Conservation (phyloP, 257 asterid genomes). For the Petunia secreta region DNA sequence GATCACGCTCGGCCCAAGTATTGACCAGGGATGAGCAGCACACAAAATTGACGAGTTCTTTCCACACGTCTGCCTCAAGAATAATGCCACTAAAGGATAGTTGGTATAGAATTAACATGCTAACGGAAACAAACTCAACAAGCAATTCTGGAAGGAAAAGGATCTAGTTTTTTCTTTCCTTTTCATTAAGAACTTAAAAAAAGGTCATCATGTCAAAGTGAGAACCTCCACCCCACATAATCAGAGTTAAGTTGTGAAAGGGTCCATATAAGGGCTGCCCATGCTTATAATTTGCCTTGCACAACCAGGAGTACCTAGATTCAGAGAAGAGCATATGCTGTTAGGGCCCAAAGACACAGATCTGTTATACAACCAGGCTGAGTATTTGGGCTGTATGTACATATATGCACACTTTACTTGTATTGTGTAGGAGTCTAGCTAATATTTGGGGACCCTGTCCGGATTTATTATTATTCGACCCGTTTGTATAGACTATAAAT, state of each 20-base stretch:
- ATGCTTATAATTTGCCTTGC: constrained; percentile 9
- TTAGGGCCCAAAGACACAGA: no score
- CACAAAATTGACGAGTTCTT: neutral
- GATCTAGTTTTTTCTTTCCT: neutral
- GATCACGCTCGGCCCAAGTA: neutral
- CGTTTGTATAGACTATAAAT: no score
- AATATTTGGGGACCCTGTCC: no score
- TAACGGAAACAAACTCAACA: neutral
- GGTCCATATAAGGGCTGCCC: neutral
- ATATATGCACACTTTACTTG: no score
- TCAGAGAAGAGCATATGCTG: neutral
- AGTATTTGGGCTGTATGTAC: no score
- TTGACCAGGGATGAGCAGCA: neutral
- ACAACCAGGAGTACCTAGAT: neutral
- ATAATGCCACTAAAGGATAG: neutral
- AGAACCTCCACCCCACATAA: neutral
- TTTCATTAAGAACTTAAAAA: neutral
- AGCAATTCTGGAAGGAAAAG: constrained; percentile 14
- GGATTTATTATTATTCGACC: no score
- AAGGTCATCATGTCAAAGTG: neutral
- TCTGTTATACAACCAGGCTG: no score
- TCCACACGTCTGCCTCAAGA: neutral
- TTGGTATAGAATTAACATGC: neutral
- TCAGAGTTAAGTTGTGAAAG: neutral
- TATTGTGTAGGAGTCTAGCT: no score